Conservation (phyloP, 2,329 filamentous ascomycete genomes). For the Didymella sp. region DNA sequence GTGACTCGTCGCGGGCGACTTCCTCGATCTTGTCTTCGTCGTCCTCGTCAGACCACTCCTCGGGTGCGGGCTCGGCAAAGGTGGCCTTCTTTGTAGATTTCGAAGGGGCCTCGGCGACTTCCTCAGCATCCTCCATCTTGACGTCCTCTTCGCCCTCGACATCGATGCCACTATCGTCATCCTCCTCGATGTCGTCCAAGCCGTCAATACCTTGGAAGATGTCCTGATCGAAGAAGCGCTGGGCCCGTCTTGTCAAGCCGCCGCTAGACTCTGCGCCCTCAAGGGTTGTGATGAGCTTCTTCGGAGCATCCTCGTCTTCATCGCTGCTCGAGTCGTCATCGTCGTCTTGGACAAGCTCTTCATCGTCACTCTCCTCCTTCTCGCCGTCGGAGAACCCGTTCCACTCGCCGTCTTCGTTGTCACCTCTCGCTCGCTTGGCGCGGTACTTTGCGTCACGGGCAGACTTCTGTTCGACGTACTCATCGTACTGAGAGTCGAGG, state of each 20-base stretch:
- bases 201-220: conserved; percentile 86
- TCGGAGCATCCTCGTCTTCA: conserved; percentile 57
- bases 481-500: conserved; percentile 85
- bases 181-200: conserved; percentile 63
- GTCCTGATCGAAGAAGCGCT: conserved; percentile 91
- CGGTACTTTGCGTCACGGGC: conserved; percentile 84
- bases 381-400: conserved; percentile 78
- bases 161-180: conserved; percentile 50
- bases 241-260: conserved; percentile 82
- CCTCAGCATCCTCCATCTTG: conserved; percentile 24
- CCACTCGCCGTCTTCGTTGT: conserved; percentile 80
- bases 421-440: conserved; percentile 84
- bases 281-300: conserved; percentile 68
- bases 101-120: conserved; percentile 23
- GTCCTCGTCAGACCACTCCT: conserved; percentile 48
- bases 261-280: conserved; percentile 59
- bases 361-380: conserved; percentile 65
- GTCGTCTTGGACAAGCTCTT: conserved; percentile 64
- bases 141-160: conserved; percentile 47
- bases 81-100: conserved; percentile 31
- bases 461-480: conserved; percentile 81
- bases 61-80: conserved; percentile 32
- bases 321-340: conserved; percentile 70
- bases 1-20: conserved; percentile 62
- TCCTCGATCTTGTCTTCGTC: conserved; percentile 65